Evolutionary conservation across 352 stramenopile genomes (phyloP).

Genomic region (Phytophthora rubi): DNA sequence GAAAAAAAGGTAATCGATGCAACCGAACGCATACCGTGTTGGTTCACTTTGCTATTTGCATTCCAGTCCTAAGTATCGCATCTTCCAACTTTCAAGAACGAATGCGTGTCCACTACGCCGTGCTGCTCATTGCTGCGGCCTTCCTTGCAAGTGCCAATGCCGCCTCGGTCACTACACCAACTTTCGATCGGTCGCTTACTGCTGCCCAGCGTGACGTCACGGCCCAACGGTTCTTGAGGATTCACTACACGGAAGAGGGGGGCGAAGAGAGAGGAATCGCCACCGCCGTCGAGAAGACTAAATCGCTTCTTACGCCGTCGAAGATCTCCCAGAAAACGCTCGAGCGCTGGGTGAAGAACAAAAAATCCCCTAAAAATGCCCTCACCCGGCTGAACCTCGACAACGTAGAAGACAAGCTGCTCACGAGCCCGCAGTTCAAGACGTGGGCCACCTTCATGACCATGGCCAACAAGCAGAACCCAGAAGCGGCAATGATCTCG

Average conservation of each 20-base stretch:
- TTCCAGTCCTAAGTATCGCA: neutral
- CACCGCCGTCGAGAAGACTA: neutral
- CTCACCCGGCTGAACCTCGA: conserved; percentile 3
- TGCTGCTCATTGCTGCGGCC: neutral
- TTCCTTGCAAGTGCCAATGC: neutral
- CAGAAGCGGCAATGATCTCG: conserved; percentile 3
- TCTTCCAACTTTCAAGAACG: neutral
- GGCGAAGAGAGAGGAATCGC: conserved; percentile 7
- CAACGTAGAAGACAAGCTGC: neutral
- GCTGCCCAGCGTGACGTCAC: neutral
- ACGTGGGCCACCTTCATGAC: conserved; percentile 4
- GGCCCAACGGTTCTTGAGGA: neutral
- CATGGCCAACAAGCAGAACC: neutral
- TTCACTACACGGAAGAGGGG: neutral
- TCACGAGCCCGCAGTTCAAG: conserved; percentile 3
- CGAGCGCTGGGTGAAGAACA: conserved; percentile 4
- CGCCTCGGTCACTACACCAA: neutral
- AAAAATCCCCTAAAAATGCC: conserved; percentile 3
- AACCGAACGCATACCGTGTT: neutral
- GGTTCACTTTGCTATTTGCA: neutral
- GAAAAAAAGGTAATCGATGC: no score
- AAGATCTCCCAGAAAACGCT: conserved; percentile 2
- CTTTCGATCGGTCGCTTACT: neutral
- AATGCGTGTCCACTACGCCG: neutral
- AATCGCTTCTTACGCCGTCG: neutral